A percentile compares a stretch with the other conserved stretches of the same genome.
Evolutionary conservation across 495 filamentous ascomycete species (phyloP).

Genomic region (Viridothelium virens): DNA sequence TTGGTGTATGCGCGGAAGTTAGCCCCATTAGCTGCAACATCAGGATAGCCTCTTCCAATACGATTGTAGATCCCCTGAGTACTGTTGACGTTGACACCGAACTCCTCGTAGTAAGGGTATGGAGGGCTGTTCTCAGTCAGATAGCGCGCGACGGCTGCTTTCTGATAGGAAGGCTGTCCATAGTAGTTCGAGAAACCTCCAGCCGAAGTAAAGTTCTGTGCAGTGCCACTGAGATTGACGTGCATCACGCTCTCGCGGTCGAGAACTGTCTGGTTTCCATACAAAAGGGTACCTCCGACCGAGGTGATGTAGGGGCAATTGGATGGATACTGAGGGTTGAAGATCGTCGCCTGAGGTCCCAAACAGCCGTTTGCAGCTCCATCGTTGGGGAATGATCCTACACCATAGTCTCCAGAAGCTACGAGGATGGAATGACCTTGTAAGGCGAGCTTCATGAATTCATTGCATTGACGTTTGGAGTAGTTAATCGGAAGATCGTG

Average conservation of each 20-base stretch:
- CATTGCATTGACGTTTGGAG: constrained; percentile 17
- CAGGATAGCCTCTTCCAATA: constrained; percentile 55
- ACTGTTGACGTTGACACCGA: not conserved
- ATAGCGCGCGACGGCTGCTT: constrained; percentile 12
- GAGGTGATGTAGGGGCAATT: constrained; percentile 46
- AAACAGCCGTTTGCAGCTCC: constrained; percentile 20
- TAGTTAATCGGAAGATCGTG: constrained; percentile 17
- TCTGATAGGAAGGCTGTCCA: constrained; percentile 18
- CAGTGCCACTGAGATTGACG: constrained; percentile 7
- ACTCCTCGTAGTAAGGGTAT: constrained; percentile 16
- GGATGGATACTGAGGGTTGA: constrained; percentile 28
- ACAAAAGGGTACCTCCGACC: constrained; percentile 44
- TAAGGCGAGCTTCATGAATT: constrained; percentile 17
- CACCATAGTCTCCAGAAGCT: constrained; percentile 19
- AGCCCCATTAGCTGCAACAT: constrained; percentile 59
- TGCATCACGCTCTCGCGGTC: constrained; percentile 20
- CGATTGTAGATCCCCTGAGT: constrained; percentile 40
- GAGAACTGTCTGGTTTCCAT: constrained; percentile 27
- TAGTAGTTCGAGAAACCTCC: constrained; percentile 24
- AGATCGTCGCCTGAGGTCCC: constrained; percentile 12
- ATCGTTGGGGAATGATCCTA: constrained; percentile 11
- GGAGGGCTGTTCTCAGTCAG: constrained; percentile 3
- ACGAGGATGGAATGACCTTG: constrained; percentile 18
- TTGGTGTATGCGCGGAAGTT: constrained; percentile 37
- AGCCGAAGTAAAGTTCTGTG: constrained; percentile 7